These are phyloP conservation scores for Kwoniella shandongensis DNA, from an alignment of 768 basidiomycete species.

Conservation along the genomic window DNA sequence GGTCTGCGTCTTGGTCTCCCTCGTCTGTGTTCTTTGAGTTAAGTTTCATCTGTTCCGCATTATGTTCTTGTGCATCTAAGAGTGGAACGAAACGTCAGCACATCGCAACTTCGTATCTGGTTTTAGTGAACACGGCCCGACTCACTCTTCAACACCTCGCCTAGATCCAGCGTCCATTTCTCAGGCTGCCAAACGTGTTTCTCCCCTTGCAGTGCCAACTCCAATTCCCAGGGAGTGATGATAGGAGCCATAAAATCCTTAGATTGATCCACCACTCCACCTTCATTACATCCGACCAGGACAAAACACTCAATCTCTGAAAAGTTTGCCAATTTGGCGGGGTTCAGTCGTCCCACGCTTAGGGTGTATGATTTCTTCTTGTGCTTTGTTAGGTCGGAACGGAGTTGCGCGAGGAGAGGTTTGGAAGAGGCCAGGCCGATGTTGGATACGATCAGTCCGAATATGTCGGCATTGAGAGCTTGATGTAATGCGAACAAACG, in stretches of 20 bases:
- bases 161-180: slow-evolving; percentile 75
- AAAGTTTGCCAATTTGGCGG: slow-evolving; percentile 92
- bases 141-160: slow-evolving; percentile 52
- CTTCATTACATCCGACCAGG: slow-evolving; percentile 90
- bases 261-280: slow-evolving; percentile 64
- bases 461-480: slow-evolving; percentile 87
- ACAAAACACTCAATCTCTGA: slow-evolving; percentile 95
- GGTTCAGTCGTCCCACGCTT: slow-evolving; percentile 90
- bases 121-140: background rate
- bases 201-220: slow-evolving; percentile 74
- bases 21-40: background rate
- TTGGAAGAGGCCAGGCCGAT: slow-evolving; percentile 87
- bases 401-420: slow-evolving; percentile 78
- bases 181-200: slow-evolving; percentile 60
- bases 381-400: slow-evolving; percentile 63
- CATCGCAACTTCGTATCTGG: background rate
- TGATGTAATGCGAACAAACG: slow-evolving; percentile 83
- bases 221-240: slow-evolving; percentile 88
- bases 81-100: background rate
- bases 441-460: slow-evolving; percentile 92
- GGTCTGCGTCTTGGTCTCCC: slow-evolving; percentile 8
- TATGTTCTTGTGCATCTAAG: slow-evolving; percentile 9
- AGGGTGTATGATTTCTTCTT: slow-evolving; percentile 93
- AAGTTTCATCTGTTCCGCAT: no score
- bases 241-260: slow-evolving; percentile 91